These are phyloP conservation scores for Calocybe gangraenosa DNA, from an alignment of 768 basidiomycete genomes.

Conservation along the genomic window DNA sequence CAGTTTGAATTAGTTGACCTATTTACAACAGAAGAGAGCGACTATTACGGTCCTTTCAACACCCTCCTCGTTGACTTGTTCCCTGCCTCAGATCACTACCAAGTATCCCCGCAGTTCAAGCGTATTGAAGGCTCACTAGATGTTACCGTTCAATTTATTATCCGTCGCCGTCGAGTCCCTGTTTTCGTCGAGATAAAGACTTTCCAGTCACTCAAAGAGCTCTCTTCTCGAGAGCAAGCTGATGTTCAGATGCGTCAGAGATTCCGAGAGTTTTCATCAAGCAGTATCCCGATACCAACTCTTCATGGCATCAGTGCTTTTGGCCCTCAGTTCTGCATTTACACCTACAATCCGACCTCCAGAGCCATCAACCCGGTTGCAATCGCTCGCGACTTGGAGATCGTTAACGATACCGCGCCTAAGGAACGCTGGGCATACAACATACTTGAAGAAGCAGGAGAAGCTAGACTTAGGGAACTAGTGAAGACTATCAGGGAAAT, in stretches of 20 bases:
- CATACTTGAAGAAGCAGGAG: conserved; percentile 13
- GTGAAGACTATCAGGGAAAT: too few species aligned
- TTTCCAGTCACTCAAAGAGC: conserved; percentile 3
- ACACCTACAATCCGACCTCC: conserved; percentile 12
- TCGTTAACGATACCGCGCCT: conserved; percentile 18
- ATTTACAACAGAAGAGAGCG: neutral
- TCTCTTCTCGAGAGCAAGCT: conserved; percentile 12
- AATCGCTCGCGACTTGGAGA: conserved; percentile 12
- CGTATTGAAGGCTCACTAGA: conserved; percentile 8
- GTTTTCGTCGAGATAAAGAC: conserved; percentile 17
- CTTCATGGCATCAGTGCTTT: conserved; percentile 18
- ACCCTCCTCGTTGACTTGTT: neutral
- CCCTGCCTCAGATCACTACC: conserved; percentile 10
- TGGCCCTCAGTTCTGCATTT: conserved; percentile 17
- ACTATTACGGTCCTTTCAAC: neutral
- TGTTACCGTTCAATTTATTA: conserved; percentile 11
- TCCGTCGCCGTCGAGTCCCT: conserved; percentile 7
- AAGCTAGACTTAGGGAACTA: conserved; percentile 15
- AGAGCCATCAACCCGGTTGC: conserved; percentile 9
- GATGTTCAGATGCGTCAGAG: conserved; percentile 18
- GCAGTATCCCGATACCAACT: conserved; percentile 11
- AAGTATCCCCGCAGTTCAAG: conserved; percentile 13
- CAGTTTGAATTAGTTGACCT: neutral
- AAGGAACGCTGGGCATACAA: conserved; percentile 15
- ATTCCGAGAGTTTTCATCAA: conserved; percentile 10